A percentile compares a stretch with the other conserved stretches of the same genome.
phyloP scores from a whole-genome alignment of 306 rosid species.

The Fagus sylvatica region DNA sequence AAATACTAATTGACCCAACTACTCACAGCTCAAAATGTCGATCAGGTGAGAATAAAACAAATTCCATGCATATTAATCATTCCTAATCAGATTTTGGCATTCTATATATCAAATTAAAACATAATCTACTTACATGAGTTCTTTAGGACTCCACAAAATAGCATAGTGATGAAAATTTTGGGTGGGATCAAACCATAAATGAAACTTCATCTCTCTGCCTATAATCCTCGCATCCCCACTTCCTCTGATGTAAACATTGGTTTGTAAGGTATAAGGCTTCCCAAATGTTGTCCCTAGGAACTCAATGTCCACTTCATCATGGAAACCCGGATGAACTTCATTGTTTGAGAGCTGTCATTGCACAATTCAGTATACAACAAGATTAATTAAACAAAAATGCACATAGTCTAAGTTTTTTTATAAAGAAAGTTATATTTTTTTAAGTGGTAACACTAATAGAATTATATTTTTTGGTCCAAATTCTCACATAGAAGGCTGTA shows the following conservation, averaged over 20 bases:
- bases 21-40: too few relatives aligned
- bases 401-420: too few relatives aligned
- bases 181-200: conserved; percentile 95
- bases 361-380: conserved; percentile 18
- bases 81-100: too few relatives aligned
- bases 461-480: not conserved
- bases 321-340: conserved; percentile 94
- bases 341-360: conserved; percentile 80
- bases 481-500: conserved; percentile 85
- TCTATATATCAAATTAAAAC: conserved; percentile 4
- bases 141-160: conserved; percentile 80
- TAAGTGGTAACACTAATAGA: too few relatives aligned
- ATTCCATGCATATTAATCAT: too few relatives aligned
- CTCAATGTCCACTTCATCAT: conserved; percentile 97
- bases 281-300: conserved; percentile 96
- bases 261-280: conserved; percentile 89
- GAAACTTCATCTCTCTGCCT: conserved; percentile 97
- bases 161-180: conserved; percentile 85
- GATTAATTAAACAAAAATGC: not conserved
- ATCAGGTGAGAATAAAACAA: too few relatives aligned
- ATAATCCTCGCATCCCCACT: conserved; percentile 85
- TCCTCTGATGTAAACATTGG: conserved; percentile 93
- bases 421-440: too few relatives aligned
- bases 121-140: conserved; percentile 63
- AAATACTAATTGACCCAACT: too few relatives aligned